Evolutionary conservation across 352 stramenopile genomes (phyloP).

Genomic region (Globisporangium abappressorium): DNA sequence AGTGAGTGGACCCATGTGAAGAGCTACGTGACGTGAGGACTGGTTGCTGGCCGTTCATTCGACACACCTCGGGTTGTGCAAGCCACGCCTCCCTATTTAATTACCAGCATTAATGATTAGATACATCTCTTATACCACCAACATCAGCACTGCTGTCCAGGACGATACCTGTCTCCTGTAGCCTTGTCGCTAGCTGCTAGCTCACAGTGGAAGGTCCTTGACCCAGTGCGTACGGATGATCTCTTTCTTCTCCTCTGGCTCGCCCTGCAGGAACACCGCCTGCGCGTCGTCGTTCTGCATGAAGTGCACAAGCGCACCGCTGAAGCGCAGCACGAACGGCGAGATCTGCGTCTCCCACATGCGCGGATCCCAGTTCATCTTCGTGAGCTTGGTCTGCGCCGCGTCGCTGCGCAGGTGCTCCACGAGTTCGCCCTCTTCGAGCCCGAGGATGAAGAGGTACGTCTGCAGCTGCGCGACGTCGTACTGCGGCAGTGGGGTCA

Average conservation of each 20-base stretch:
- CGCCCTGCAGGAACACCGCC: conserved; percentile 42
- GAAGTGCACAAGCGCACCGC: conserved; percentile 65
- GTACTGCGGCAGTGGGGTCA: conserved; percentile 72
- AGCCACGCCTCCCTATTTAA: neutral
- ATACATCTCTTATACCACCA: neutral
- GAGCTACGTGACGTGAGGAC: neutral
- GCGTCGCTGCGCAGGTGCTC: conserved; percentile 64
- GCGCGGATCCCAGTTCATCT: conserved; percentile 54
- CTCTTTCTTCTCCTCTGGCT: conserved; percentile 47
- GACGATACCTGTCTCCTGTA: neutral
- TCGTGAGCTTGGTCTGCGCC: conserved; percentile 66
- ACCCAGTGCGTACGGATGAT: conserved; percentile 77
- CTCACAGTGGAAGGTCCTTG: conserved; percentile 16
- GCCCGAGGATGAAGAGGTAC: conserved; percentile 76
- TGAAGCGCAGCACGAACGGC: conserved; percentile 68
- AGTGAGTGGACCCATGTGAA: conserved; percentile 3
- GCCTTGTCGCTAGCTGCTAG: neutral
- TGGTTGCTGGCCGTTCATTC: neutral
- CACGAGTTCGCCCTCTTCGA: conserved; percentile 70
- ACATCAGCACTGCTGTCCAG: neutral
- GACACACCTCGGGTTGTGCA: neutral
- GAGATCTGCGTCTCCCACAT: conserved; percentile 71
- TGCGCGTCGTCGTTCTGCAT: conserved; percentile 64
- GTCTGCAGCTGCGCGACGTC: conserved; percentile 83
- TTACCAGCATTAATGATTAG: neutral